Evolutionary conservation across 2,329 filamentous ascomycete species (phyloP).

Genomic region (Colletotrichum sp.): DNA sequence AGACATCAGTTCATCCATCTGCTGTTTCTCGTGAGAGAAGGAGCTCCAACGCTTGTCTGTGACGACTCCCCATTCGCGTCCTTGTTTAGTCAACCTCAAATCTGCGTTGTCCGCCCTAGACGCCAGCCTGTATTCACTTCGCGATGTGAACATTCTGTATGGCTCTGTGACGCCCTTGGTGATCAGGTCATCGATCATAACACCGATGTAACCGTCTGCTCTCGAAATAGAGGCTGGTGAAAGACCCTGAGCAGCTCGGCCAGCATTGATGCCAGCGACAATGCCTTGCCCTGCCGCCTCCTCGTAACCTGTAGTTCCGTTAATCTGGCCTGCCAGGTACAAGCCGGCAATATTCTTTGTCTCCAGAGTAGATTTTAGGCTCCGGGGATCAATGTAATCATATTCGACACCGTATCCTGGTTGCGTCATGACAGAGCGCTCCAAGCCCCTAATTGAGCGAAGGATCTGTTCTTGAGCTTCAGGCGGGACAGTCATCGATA

Average conservation of each 20-base stretch:
- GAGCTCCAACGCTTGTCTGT: constrained; percentile 77
- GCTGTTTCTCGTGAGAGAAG: constrained; percentile 68
- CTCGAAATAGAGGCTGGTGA: constrained; percentile 73
- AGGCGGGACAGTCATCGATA: constrained; percentile 94
- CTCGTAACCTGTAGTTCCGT: constrained; percentile 97
- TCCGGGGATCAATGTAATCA: constrained; percentile 95
- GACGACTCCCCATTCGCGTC: constrained; percentile 78
- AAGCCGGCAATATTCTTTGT: constrained; percentile 90
- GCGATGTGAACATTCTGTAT: constrained; percentile 97
- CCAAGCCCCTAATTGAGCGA: constrained; percentile 86
- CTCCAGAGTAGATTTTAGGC: constrained; percentile 86
- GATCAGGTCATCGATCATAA: constrained; percentile 98
- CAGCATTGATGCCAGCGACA: constrained; percentile 92
- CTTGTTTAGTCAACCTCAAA: constrained; percentile 79
- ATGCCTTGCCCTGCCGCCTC: constrained; percentile 95
- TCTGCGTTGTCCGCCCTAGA: constrained; percentile 95
- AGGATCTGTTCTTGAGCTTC: constrained; percentile 86
- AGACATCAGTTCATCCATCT: constrained; percentile 70
- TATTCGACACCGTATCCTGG: constrained; percentile 98
- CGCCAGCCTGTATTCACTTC: constrained; percentile 94
- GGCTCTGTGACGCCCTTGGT: constrained; percentile 97
- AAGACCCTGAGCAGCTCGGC: constrained; percentile 74
- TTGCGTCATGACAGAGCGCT: constrained; percentile 90
- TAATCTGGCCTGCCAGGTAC: constrained; percentile 95
- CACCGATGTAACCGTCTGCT: constrained; percentile 93